Percentiles rank a stretch among this genome's conserved stretches.
These are phyloP conservation scores for Endocalyx cinctus DNA, from an alignment of 2,329 filamentous ascomycete species.

Conservation along the genomic window DNA sequence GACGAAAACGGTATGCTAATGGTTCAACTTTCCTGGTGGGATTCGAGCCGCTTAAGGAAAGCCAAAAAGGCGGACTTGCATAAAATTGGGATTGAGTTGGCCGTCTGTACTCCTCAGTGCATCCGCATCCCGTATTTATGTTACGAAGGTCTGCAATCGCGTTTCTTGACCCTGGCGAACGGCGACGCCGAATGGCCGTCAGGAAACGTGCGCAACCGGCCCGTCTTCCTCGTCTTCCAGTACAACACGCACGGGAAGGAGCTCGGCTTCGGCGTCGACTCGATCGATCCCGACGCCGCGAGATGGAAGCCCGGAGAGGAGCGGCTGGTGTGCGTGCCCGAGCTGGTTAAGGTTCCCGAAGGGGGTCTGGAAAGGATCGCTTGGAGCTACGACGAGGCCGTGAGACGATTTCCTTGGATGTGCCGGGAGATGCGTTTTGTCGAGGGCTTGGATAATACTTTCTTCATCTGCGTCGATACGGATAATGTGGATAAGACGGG, in stretches of 20 bases:
- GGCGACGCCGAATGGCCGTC: slow-evolving; percentile 11
- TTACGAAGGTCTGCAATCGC: no score
- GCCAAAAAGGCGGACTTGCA: no score
- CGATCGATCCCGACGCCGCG: slow-evolving; percentile 5
- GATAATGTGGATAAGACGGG: slow-evolving; percentile 6
- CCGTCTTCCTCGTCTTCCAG: slow-evolving; percentile 12
- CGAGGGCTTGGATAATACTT: slow-evolving; percentile 9
- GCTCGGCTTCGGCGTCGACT: slow-evolving; percentile 7
- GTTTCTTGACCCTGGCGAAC: slow-evolving; percentile 6
- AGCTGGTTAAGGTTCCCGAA: slow-evolving; percentile 3
- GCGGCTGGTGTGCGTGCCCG: slow-evolving; percentile 6
- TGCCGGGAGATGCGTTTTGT: slow-evolving; percentile 9
- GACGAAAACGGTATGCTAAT: slow-evolving; percentile 7
- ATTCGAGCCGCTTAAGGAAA: no score
- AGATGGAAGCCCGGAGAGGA: slow-evolving; percentile 9
- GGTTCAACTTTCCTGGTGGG: slow-evolving; percentile 2
- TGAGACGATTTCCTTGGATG: slow-evolving; percentile 12
- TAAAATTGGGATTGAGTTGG: no score
- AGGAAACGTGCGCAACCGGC: slow-evolving; percentile 5
- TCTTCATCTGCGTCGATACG: slow-evolving; percentile 8
- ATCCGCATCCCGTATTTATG: no score
- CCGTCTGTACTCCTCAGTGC: no score
- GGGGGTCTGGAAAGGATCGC: slow-evolving; percentile 4
- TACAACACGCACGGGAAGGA: slow-evolving; percentile 10
- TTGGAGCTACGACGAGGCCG: slow-evolving; percentile 11